These are phyloP conservation scores for Curvularia spicifera DNA, from an alignment of 2,329 filamentous ascomycete genomes.

Conservation along the genomic window DNA sequence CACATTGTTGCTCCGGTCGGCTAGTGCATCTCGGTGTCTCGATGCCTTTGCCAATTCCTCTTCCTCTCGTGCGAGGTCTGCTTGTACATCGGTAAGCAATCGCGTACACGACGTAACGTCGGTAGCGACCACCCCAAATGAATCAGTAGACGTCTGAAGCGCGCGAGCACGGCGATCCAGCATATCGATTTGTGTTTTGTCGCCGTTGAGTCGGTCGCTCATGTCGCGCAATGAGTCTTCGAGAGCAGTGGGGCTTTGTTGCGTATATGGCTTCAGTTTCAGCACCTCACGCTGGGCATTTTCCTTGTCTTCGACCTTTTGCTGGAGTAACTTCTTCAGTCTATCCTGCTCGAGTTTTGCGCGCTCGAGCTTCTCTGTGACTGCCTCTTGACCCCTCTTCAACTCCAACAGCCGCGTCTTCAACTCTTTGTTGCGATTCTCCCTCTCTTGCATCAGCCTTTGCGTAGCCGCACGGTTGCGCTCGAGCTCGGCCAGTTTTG, in stretches of 20 bases:
- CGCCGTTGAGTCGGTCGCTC: slow-evolving; percentile 74
- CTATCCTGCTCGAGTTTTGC: slow-evolving; percentile 80
- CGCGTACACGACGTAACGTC: slow-evolving; percentile 90
- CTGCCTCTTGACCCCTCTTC: slow-evolving; percentile 79
- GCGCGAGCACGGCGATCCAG: slow-evolving; percentile 88
- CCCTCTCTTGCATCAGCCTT: slow-evolving; percentile 80
- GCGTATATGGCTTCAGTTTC: slow-evolving; percentile 89
- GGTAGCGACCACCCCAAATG: slow-evolving; percentile 80
- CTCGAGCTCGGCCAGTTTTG: slow-evolving; percentile 78
- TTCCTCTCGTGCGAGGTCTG: slow-evolving; percentile 88
- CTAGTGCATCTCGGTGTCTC: slow-evolving; percentile 83
- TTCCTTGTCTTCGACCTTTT: slow-evolving; percentile 73
- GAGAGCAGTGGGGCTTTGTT: slow-evolving; percentile 83
- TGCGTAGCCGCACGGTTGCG: slow-evolving; percentile 82
- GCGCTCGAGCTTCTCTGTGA: slow-evolving; percentile 81
- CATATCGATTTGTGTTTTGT: slow-evolving; percentile 84
- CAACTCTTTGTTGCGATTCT: slow-evolving; percentile 82
- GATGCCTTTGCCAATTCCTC: slow-evolving; percentile 83
- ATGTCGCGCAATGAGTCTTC: slow-evolving; percentile 84
- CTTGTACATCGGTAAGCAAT: slow-evolving; percentile 82
- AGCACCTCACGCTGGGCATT: slow-evolving; percentile 81
- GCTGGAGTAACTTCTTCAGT: slow-evolving; percentile 73
- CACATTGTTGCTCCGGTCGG: slow-evolving; percentile 86
- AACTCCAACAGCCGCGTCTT: slow-evolving; percentile 83
- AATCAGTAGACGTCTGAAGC: slow-evolving; percentile 88